Base-by-base conservation (phyloP, 1,284 basidiomycete genomes). In the Chalciporus sp. region DNA sequence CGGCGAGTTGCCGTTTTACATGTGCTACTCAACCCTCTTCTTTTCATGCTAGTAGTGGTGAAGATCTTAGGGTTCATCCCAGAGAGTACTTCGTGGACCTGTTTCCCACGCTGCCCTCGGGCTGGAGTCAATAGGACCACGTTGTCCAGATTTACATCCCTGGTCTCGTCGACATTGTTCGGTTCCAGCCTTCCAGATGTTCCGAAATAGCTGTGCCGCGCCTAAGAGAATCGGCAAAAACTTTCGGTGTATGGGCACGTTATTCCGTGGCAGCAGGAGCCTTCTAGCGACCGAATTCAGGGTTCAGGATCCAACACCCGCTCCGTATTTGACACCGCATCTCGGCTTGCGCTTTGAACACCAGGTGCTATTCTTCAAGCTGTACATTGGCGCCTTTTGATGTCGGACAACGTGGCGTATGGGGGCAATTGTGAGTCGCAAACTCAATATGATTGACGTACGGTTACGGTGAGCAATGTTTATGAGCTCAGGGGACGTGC, bases 401-500 rank as follows among this genome's bases (percentile, higher is more conserved):
- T 33, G 11, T 23, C 16, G 29, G 28, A 41, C 41, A 28, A 37
- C 6, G 31, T 16, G n/a, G 16, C 1, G 9, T 43, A 29, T 23
- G 52, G 37, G 20, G 39, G 27, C 42, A 43, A 17, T 37, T 35
- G 39, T 40, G 39, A 10, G 27, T 44, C 40, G 47, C 17, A 33
- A 27, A 29, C 37, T 10, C 7, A 12, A 27, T 28, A 45, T 45
- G 47, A 64, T 59, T 54, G 42, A 51, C 41, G 55, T 52, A 47
- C 44, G 37, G 33, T 39, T 33, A 19, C 31, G 45, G 48, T 49
- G 48, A 53, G 33, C 53, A 29, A 48, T 53, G 55, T 54, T 58
- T 68, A 54, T 37, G 19, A 45, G 47, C 16, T 63, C 65, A 63
- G 62, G 59, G 64, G 66, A 54, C 51, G 45, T 55, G 62, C n/a